These are phyloP conservation scores for Colletotrichum paranaense DNA, from an alignment of 2,329 filamentous ascomycete genomes.

Conservation along the genomic window DNA sequence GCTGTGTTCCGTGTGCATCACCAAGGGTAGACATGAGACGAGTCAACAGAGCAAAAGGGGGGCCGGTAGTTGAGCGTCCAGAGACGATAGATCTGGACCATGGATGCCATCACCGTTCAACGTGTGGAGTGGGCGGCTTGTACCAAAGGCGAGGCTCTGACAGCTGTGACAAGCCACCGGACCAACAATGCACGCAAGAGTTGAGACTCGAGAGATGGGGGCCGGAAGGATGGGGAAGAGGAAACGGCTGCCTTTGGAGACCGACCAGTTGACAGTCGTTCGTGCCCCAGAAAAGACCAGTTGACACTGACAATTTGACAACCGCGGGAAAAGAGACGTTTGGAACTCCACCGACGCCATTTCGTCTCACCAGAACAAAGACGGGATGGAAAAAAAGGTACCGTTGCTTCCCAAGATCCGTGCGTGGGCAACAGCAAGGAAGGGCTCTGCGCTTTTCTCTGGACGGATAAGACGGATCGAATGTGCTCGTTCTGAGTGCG, in stretches of 20 bases:
- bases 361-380: neutral
- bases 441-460: neutral
- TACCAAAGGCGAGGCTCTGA: neutral
- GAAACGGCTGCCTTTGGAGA: neutral
- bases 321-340: neutral
- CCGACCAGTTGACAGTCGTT: neutral
- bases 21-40: constrained; percentile 24
- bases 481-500: neutral
- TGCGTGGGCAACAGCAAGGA: neutral
- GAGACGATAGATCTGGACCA: neutral
- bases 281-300: neutral
- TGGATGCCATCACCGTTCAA: neutral
- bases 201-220: neutral
- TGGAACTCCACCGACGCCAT: constrained; percentile 3
- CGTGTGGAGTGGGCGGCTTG: neutral
- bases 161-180: constrained; percentile 5
- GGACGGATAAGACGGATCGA: neutral
- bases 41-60: neutral
- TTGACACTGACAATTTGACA: constrained; percentile 6
- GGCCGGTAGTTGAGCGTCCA: neutral
- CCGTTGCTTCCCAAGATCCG: neutral
- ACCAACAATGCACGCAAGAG: neutral
- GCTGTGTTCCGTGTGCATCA: constrained; percentile 17
- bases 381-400: constrained; percentile 21
- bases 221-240: neutral